Evolutionary conservation across 2,329 filamentous ascomycete genomes (phyloP).

Genomic region (Clonostachys rosea): DNA sequence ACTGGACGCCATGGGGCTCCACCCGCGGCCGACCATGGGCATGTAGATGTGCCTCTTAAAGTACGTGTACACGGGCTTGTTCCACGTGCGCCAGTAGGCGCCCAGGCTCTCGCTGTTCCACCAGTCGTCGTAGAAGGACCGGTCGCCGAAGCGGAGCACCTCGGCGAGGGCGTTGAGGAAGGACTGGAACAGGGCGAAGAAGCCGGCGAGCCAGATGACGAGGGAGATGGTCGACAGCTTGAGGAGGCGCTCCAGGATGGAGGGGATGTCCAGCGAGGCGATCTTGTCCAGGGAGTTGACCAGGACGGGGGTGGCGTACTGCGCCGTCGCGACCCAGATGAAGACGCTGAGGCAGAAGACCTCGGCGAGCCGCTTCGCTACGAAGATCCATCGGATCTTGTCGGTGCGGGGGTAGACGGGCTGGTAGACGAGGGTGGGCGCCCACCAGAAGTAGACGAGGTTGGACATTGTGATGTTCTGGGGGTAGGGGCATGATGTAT

Average conservation of each 20-base stretch:
- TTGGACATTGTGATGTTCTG: constrained; percentile 85
- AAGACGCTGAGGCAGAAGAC: constrained; percentile 74
- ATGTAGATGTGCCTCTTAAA: constrained; percentile 94
- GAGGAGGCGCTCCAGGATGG: constrained; percentile 84
- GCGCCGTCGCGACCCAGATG: constrained; percentile 92
- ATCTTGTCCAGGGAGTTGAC: constrained; percentile 89
- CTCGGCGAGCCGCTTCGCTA: constrained; percentile 77
- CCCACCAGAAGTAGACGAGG: constrained; percentile 95
- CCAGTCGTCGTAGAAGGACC: constrained; percentile 96
- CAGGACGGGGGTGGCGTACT: constrained; percentile 88
- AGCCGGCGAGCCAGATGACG: constrained; percentile 95
- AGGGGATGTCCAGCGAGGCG: constrained; percentile 70
- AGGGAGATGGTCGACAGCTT: constrained; percentile 94
- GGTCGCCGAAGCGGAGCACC: constrained; percentile 82
- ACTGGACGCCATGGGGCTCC: constrained; percentile 66
- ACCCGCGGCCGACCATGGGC: constrained; percentile 80
- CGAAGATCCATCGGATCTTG: constrained; percentile 81
- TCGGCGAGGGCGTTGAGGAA: constrained; percentile 89
- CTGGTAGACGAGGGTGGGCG: constrained; percentile 93
- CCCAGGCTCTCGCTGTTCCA: constrained; percentile 90
- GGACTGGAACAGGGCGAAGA: constrained; percentile 95
- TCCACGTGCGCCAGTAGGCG: constrained; percentile 94
- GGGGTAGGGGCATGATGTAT: constrained; percentile 81
- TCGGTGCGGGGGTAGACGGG: constrained; percentile 87
- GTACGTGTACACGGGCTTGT: constrained; percentile 94